Conservation (phyloP, 2,329 filamentous ascomycete genomes). For the Colletotrichum gigasporum region DNA sequence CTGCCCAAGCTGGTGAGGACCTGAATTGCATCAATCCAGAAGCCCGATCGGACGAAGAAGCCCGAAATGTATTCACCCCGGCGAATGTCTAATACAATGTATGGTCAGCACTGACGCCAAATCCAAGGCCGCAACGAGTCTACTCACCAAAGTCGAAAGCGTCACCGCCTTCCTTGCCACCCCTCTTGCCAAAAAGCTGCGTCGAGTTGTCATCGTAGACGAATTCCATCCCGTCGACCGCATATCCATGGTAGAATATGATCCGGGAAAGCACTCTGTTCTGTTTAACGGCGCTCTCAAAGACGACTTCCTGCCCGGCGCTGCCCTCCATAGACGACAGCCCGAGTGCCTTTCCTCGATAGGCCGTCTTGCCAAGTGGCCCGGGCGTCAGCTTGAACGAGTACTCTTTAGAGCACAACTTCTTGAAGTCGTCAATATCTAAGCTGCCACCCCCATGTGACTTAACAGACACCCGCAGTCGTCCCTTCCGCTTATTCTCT, state of each 20-base stretch:
- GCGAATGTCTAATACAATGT: conserved; percentile 71
- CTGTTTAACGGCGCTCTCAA: conserved; percentile 73
- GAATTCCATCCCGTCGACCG: conserved; percentile 89
- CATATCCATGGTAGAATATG: conserved; percentile 76
- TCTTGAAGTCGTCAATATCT: conserved; percentile 79
- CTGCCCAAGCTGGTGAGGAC: conserved; percentile 90
- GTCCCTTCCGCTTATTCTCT: conserved; percentile 75
- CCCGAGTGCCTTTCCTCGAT: conserved; percentile 79
- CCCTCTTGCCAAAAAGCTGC: conserved; percentile 86
- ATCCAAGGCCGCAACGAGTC: neutral
- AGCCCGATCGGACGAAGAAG: conserved; percentile 82
- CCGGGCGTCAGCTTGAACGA: conserved; percentile 76
- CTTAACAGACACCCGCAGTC: conserved; percentile 77
- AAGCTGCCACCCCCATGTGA: conserved; percentile 79
- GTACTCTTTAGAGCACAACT: conserved; percentile 76
- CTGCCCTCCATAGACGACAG: conserved; percentile 76
- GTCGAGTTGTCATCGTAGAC: conserved; percentile 86
- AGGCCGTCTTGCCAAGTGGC: conserved; percentile 73
- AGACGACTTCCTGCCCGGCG: conserved; percentile 76
- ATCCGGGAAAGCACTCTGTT: conserved; percentile 80
- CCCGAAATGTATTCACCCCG: conserved; percentile 88
- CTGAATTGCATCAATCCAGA: conserved; percentile 89
- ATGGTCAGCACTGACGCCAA: neutral
- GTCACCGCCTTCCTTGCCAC: conserved; percentile 74
- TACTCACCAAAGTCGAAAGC: conserved; percentile 80